Base-by-base conservation (phyloP, 495 filamentous ascomycete genomes). In the Penicillium goetzii region DNA sequence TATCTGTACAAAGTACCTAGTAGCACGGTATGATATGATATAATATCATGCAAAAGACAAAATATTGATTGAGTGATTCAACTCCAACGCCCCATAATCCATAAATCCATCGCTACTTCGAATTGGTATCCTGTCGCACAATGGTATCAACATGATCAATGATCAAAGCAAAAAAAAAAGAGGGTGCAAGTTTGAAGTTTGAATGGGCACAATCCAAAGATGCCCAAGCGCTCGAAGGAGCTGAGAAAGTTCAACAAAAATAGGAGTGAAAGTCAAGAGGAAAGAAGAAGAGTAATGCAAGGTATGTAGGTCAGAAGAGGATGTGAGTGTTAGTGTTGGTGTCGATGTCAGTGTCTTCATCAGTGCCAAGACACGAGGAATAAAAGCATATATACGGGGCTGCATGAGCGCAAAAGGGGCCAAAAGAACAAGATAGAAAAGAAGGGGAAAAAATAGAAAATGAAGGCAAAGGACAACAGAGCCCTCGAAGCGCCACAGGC, bases 101-200 rank as follows among this genome's bases (percentile, higher is more conserved):
- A 47, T 47, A 47, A 33, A 34, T 55, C 61, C 54, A 49, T 38
- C 60, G 61, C 52, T 58, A 56, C 55, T 67, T 53, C 30, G 53
- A 62, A 58, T 36, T 53, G 59, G 56, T 56, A 56, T 47, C 58
- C 50, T 52, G 50, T 61, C 65, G 59, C 59, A 63, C 59, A 63
- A 63, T 69, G 71, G 71, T 73, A 73, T 71, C 71, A 68, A 67
- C 47, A 65, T 56, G 52, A 62, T 53, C 51, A 32, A 32, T 32
- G 30, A 32, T 32, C 30, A 32, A 32, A 32, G 30, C 30, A 32
- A 45, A 51, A 49, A 33, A 54, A 28, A 26, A n/a, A 15, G 17
- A 30, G 19, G 8, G 41, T 19, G 7, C 41, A 26, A 49, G n/a
- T 12, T 25, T 40, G 23, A 21, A 56, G 32, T 10, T 49, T 23